phyloP scores from a whole-genome alignment of 306 rosid genomes.

The Erythrophleum fordii region DNA sequence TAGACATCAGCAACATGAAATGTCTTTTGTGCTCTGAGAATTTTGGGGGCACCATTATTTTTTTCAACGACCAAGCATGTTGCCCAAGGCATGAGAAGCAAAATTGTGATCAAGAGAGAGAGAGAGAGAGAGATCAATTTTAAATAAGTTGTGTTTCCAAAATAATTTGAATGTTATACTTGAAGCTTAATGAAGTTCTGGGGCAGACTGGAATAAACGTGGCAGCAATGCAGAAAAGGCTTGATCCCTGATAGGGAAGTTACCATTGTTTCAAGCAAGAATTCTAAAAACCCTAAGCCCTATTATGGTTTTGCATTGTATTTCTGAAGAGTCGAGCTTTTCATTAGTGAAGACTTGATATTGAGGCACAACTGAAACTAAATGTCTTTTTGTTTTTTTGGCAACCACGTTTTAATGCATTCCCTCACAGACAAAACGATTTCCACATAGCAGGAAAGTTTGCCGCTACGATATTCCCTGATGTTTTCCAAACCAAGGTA shows the following conservation, averaged over 20 bases:
- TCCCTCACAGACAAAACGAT: not conserved
- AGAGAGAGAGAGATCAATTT: not conserved
- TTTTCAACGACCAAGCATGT: not conserved
- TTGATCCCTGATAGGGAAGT: not conserved
- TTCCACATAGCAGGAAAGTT: not conserved
- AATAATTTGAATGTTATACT: not conserved
- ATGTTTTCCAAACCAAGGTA: too few species aligned
- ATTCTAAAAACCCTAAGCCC: too few species aligned
- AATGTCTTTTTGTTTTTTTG: too few species aligned
- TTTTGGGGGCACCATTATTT: slow-evolving; percentile 24
- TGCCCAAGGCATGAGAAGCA: not conserved
- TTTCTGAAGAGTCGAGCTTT: too few species aligned
- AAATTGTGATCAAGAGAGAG: not conserved
- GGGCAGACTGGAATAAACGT: not conserved
- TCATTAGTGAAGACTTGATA: too few species aligned
- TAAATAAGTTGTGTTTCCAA: slow-evolving; percentile 11
- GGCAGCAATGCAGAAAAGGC: not conserved
- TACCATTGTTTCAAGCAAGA: too few species aligned
- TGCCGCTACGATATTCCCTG: not conserved
- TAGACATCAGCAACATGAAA: slow-evolving; percentile 11
- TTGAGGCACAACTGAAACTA: too few species aligned
- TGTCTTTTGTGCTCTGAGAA: slow-evolving; percentile 19
- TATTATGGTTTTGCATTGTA: too few species aligned
- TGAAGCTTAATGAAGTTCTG: too few species aligned
- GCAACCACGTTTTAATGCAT: too few species aligned